Percentiles rank a stretch among this genome's conserved stretches.
Conservation (phyloP, 441 rosid genomes). For the Gossypium davidsonii region DNA sequence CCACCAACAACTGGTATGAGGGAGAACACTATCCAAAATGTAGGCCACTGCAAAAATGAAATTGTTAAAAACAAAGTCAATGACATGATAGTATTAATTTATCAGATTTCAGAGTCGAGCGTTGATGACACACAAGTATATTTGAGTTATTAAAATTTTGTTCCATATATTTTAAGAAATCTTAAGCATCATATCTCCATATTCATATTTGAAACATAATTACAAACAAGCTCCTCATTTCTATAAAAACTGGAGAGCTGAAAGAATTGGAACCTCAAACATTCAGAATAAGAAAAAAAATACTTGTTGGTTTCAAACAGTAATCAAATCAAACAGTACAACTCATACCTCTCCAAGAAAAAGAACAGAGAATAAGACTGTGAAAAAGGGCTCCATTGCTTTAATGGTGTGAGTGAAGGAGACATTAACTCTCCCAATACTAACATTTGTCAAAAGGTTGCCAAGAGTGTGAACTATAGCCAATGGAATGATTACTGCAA, state of each 20-base stretch:
- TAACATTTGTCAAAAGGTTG: conserved; percentile 55
- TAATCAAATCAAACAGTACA: background rate
- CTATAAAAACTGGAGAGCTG: background rate
- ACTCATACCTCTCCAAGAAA: conserved; percentile 47
- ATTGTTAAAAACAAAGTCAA: background rate
- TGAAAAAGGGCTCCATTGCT: conserved; percentile 71
- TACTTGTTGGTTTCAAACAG: background rate
- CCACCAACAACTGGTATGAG: conserved; percentile 54
- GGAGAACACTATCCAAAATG: conserved; percentile 38
- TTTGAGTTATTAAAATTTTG: too few species aligned
- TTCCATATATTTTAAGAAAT: too few species aligned
- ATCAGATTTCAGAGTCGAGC: too few species aligned
- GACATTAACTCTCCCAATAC: conserved; percentile 50
- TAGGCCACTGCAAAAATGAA: conserved; percentile 39
- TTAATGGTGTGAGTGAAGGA: conserved; percentile 72
- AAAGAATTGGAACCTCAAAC: background rate
- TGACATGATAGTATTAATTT: background rate
- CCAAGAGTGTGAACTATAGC: conserved; percentile 62
- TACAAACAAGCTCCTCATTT: too few species aligned
- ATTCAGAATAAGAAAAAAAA: too few species aligned
- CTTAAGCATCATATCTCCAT: too few species aligned
- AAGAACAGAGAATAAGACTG: conserved; percentile 45
- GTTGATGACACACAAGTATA: too few species aligned
- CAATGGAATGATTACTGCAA: conserved; percentile 41
- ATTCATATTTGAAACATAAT: too few species aligned